phyloP scores from a whole-genome alignment of 2,329 filamentous ascomycete genomes.

The Mycosphaerella arachidis region DNA sequence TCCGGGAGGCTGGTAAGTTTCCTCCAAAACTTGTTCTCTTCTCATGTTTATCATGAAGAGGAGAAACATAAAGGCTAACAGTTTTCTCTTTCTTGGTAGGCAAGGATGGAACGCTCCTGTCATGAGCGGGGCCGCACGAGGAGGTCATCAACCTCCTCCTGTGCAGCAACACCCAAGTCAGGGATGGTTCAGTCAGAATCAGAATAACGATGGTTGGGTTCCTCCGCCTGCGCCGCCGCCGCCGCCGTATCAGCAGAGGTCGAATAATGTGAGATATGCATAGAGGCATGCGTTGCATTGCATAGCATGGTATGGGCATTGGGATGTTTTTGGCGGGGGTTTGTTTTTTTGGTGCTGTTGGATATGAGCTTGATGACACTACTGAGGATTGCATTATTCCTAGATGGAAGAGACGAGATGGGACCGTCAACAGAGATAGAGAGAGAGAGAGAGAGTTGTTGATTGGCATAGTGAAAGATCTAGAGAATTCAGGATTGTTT shows the following conservation, averaged over 20 bases:
- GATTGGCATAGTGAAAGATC: not conserved
- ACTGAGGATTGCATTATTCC: not conserved
- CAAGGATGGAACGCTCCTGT: conserved; percentile 29
- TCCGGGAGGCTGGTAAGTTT: conserved; percentile 26
- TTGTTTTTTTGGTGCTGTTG: not conserved
- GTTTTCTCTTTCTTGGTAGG: not conserved
- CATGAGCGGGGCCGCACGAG: not conserved
- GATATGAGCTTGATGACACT: not conserved
- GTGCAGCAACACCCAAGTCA: conserved; percentile 23
- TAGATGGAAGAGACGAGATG: not conserved
- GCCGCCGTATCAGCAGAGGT: conserved; percentile 16
- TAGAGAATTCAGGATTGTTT: not conserved
- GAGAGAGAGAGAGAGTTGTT: no score
- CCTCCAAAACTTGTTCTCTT: not conserved
- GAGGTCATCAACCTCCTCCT: conserved; percentile 8
- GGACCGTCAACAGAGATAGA: not conserved
- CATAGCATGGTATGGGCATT: no score
- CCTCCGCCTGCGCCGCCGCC: conserved; percentile 24
- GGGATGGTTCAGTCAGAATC: conserved; percentile 21
- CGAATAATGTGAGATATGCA: conserved; percentile 20
- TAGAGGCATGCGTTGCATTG: conserved; percentile 3
- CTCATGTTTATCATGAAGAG: not conserved
- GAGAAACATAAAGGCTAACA: not conserved
- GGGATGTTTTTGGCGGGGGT: not conserved
- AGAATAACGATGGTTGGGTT: conserved; percentile 13